phyloP scores from a whole-genome alignment of 768 basidiomycete genomes.

The Leccinum barrowsii region DNA sequence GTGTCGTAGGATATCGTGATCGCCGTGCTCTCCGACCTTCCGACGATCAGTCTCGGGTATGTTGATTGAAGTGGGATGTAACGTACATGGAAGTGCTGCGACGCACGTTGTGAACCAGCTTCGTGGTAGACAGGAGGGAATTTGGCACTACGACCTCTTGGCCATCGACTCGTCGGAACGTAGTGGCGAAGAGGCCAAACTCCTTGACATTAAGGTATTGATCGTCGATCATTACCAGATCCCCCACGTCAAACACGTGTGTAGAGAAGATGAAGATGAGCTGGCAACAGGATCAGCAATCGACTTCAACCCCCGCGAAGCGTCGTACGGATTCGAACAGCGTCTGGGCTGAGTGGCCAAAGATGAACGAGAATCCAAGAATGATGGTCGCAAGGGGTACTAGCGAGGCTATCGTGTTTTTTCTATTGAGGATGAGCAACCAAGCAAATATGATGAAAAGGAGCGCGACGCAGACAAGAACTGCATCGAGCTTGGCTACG shows the following conservation, averaged over 20 bases:
- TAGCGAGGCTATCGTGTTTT: conserved; percentile 63
- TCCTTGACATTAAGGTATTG: conserved; percentile 52
- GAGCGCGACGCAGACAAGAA: conserved; percentile 57
- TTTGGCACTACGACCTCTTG: conserved; percentile 80
- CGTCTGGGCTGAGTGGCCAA: conserved; percentile 76
- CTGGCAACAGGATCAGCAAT: conserved; percentile 31
- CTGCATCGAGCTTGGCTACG: conserved; percentile 75
- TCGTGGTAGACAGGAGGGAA: conserved; percentile 62
- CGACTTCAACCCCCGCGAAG: not conserved
- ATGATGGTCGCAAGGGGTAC: conserved; percentile 79
- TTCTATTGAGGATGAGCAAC: conserved; percentile 70
- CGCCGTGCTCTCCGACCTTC: conserved; percentile 65
- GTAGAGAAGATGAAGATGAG: conserved; percentile 84
- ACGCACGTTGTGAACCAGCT: conserved; percentile 75
- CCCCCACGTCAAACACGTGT: conserved; percentile 83
- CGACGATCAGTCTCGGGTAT: conserved; percentile 4
- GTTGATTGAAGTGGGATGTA: not conserved
- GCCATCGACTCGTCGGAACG: conserved; percentile 76
- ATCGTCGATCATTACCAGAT: conserved; percentile 75
- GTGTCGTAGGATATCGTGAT: conserved; percentile 67
- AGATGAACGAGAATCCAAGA: conserved; percentile 82
- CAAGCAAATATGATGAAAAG: conserved; percentile 63
- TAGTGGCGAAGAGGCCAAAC: conserved; percentile 77
- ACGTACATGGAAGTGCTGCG: conserved; percentile 71
- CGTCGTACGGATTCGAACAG: conserved; percentile 69